Conservation (phyloP, 345 rosid genomes). For the Noccaea bulbosa region DNA sequence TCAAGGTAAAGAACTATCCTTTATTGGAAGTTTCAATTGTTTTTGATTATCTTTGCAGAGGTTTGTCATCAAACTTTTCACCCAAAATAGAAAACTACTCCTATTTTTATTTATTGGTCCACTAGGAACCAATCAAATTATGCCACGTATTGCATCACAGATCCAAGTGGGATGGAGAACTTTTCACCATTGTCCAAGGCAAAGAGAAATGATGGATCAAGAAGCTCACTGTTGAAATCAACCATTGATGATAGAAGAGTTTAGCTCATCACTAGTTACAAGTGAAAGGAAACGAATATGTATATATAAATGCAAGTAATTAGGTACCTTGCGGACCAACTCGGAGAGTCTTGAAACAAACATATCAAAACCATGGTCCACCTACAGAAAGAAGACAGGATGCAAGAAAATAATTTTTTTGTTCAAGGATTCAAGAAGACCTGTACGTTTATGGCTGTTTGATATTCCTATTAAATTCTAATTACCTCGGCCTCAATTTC, state of each 20-base stretch:
- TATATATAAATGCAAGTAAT: no score
- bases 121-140: neutral
- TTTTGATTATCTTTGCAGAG: neutral
- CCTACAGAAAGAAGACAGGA: slow-evolving; percentile 51
- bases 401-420: slow-evolving; percentile 14
- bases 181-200: slow-evolving; percentile 92
- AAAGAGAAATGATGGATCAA: slow-evolving; percentile 97
- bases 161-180: slow-evolving; percentile 55
- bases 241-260: slow-evolving; percentile 24
- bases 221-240: slow-evolving; percentile 73
- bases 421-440: no score
- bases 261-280: slow-evolving; percentile 31
- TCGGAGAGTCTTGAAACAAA: slow-evolving; percentile 85
- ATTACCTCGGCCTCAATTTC: slow-evolving; percentile 99
- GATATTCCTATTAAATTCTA: no score
- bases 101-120: no score
- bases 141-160: neutral
- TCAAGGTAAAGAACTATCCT: slow-evolving; percentile 48
- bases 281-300: slow-evolving; percentile 12
- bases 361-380: slow-evolving; percentile 95
- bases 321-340: slow-evolving; percentile 94
- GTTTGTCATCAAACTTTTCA: neutral
- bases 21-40: slow-evolving; percentile 5
- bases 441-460: slow-evolving; percentile 16
- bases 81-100: neutral